Conservation (phyloP, 306 rosid species). For the Parietaria judaica region DNA sequence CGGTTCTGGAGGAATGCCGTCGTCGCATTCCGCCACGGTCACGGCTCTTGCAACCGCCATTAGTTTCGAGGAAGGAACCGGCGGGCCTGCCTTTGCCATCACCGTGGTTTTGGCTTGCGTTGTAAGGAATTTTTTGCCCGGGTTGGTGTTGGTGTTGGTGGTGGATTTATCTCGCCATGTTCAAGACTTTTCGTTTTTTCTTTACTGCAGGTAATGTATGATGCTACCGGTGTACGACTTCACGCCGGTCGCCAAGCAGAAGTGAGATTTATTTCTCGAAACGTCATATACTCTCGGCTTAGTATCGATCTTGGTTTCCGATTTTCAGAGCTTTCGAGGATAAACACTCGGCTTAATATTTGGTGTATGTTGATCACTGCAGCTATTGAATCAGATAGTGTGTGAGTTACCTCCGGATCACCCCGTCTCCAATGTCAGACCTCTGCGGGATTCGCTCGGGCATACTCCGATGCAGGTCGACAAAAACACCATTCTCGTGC, state of each 20-base stretch:
- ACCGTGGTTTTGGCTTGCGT: constrained; percentile 44
- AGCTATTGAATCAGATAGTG: constrained; percentile 41
- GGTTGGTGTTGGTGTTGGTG: no score
- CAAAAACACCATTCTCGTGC: neutral
- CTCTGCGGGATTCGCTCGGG: constrained; percentile 45
- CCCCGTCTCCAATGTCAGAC: constrained; percentile 41
- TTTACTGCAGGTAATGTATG: constrained; percentile 41
- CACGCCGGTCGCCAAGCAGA: constrained; percentile 53
- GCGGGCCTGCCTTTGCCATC: constrained; percentile 40
- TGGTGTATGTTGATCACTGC: constrained; percentile 13
- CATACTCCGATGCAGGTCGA: constrained; percentile 44
- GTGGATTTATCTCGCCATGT: neutral
- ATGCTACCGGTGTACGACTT: constrained; percentile 45
- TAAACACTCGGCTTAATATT: neutral
- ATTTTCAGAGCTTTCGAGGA: no score
- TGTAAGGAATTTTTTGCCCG: constrained; percentile 25
- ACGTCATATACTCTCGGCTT: neutral
- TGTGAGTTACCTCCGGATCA: constrained; percentile 49
- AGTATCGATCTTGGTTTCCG: neutral
- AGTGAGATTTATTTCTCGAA: constrained; percentile 18
- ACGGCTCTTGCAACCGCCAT: constrained; percentile 32
- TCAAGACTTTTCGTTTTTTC: neutral
- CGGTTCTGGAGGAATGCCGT: constrained; percentile 52
- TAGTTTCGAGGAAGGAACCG: constrained; percentile 33
- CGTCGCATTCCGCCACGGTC: constrained; percentile 43